Conservation (phyloP, 1,139 yeast species). For the Suhomyces panamericanus region DNA sequence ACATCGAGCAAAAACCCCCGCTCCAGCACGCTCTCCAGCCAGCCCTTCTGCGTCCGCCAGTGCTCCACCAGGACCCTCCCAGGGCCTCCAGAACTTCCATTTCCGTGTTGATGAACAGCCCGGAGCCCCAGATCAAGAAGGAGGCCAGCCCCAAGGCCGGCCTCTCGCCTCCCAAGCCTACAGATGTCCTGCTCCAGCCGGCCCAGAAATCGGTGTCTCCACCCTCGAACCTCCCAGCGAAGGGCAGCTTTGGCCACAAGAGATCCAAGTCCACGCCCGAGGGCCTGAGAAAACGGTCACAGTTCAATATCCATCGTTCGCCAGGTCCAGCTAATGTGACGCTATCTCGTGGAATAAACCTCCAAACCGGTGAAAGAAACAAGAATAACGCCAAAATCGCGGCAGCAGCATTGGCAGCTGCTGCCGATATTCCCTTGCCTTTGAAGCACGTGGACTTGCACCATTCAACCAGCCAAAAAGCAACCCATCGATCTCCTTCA, state of each 20-base stretch:
- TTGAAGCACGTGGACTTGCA: constrained; percentile 22
- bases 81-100: constrained; percentile 14
- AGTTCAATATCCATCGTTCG: constrained; percentile 17
- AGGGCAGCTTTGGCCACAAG: constrained; percentile 24
- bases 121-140: constrained; percentile 12
- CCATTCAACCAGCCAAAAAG: neutral
- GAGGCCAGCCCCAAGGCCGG: neutral
- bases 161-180: constrained; percentile 2
- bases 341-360: constrained; percentile 43
- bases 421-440: constrained; percentile 66
- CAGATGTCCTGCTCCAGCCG: neutral
- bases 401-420: constrained; percentile 72
- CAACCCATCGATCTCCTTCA: neutral
- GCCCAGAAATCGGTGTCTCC: constrained; percentile 16
- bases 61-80: constrained; percentile 1
- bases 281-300: constrained; percentile 5
- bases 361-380: constrained; percentile 37
- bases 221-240: constrained; percentile 15
- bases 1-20: neutral
- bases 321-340: constrained; percentile 56
- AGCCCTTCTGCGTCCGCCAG: constrained; percentile 2
- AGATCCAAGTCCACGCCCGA: constrained; percentile 29
- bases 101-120: constrained; percentile 16
- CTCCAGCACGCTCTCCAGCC: neutral
- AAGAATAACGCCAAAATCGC: constrained; percentile 59